These are phyloP conservation scores for Hygrophorus pudorinus DNA, from an alignment of 768 basidiomycete species.

Conservation along the genomic window DNA sequence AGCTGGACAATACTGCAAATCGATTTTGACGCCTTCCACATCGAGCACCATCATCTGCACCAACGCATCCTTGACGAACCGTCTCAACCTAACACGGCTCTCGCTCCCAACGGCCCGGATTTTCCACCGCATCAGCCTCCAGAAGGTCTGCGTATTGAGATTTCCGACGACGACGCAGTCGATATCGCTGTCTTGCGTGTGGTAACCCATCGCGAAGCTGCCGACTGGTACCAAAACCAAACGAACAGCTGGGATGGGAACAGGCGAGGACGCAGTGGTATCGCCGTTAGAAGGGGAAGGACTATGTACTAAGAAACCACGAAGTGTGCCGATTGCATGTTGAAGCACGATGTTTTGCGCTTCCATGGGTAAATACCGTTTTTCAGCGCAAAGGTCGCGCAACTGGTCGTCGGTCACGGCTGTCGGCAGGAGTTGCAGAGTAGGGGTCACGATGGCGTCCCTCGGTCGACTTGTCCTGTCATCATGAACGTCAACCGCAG, in stretches of 20 bases:
- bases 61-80: slow-evolving; percentile 4
- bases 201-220: slow-evolving; percentile 6
- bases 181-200: slow-evolving; percentile 3
- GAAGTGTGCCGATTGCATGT: not conserved
- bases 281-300: not conserved
- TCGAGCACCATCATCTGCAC: slow-evolving; percentile 5
- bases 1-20: slow-evolving; percentile 5
- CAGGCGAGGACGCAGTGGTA: not conserved
- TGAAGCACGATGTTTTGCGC: not conserved
- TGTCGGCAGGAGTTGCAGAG: not conserved
- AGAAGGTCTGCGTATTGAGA: slow-evolving; percentile 1
- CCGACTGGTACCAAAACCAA: slow-evolving; percentile 3
- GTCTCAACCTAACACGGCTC: not conserved
- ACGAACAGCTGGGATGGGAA: not conserved
- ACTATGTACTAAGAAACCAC: not conserved
- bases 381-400: slow-evolving; percentile 1
- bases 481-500: not conserved
- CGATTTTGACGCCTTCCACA: slow-evolving; percentile 2
- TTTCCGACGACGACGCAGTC: slow-evolving; percentile 6
- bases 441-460: not conserved
- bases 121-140: slow-evolving; percentile 1
- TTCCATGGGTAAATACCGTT: slow-evolving; percentile 1
- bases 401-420: not conserved
- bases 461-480: too few relatives aligned
- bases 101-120: not conserved